Conservation (phyloP, 2,329 filamentous ascomycete species). For the Alternaria brassicicola region DNA sequence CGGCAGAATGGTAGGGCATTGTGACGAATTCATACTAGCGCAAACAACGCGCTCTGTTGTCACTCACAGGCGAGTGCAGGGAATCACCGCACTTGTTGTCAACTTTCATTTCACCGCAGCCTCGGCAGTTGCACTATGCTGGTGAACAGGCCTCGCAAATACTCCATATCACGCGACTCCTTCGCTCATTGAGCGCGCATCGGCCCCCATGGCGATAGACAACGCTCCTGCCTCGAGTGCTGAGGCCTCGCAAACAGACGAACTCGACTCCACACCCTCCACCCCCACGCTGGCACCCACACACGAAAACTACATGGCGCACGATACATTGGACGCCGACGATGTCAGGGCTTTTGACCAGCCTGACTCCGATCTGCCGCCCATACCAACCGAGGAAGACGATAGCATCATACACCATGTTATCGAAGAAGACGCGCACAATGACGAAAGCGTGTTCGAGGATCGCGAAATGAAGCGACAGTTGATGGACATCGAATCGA, state of each 20-base stretch:
- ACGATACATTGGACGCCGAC: slow-evolving; percentile 37
- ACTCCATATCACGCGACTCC: slow-evolving; percentile 25
- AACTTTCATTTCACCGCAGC: slow-evolving; percentile 15
- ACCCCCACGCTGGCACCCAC: slow-evolving; percentile 20
- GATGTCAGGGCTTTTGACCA: slow-evolving; percentile 43
- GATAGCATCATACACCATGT: slow-evolving; percentile 48
- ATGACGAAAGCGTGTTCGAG: slow-evolving; percentile 54
- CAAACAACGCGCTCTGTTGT: slow-evolving; percentile 25
- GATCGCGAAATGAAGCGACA: slow-evolving; percentile 65
- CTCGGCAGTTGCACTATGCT: slow-evolving; percentile 30
- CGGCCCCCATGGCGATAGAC: slow-evolving; percentile 30
- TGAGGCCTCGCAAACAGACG: slow-evolving; percentile 35
- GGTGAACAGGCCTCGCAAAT: slow-evolving; percentile 20
- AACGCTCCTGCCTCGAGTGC: slow-evolving; percentile 29
- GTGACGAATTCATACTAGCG: slow-evolving; percentile 13
- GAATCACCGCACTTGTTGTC: slow-evolving; percentile 12
- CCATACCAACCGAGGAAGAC: slow-evolving; percentile 49
- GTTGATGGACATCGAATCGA: slow-evolving; percentile 68
- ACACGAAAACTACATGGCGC: slow-evolving; percentile 31
- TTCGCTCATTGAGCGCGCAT: slow-evolving; percentile 23
- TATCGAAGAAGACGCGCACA: slow-evolving; percentile 35
- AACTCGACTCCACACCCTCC: slow-evolving; percentile 22
- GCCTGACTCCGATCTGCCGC: slow-evolving; percentile 49
- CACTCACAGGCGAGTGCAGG: slow-evolving; percentile 18
- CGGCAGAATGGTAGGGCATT: slow-evolving; percentile 4